Conservation (phyloP, 2,329 filamentous ascomycete genomes). For the Pseudogymnoascus pannorum region DNA sequence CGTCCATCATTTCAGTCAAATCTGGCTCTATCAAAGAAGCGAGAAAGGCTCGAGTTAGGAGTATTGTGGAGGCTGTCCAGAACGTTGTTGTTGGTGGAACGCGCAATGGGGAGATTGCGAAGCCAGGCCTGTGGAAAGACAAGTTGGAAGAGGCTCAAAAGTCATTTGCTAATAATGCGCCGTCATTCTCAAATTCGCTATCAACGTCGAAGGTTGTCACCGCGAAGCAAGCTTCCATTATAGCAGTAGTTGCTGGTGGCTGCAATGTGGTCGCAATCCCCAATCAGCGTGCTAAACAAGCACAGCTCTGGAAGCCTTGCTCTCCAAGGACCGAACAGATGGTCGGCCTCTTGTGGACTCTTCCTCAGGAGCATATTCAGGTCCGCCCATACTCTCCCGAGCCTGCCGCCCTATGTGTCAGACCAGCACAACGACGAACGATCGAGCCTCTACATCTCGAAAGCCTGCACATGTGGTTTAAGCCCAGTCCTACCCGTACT, state of each 20-base stretch:
- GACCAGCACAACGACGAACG: constrained; percentile 20
- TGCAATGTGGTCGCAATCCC: neutral
- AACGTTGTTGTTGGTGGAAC: neutral
- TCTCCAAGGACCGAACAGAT: neutral
- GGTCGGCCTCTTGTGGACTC: constrained; percentile 23
- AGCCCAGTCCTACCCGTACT: constrained; percentile 15
- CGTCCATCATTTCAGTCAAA: neutral
- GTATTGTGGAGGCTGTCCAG: neutral
- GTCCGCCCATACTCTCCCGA: constrained; percentile 13
- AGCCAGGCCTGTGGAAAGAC: neutral
- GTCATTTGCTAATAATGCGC: neutral
- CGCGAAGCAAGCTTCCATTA: neutral
- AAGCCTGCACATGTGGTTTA: constrained; percentile 26
- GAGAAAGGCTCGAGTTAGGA: neutral
- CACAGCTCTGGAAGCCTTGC: neutral
- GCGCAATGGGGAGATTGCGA: neutral
- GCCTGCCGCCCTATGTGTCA: constrained; percentile 24
- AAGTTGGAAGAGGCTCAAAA: constrained; percentile 2
- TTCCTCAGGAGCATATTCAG: constrained; percentile 13
- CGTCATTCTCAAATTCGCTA: neutral
- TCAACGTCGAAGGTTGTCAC: neutral
- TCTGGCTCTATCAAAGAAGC: neutral
- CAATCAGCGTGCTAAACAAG: neutral
- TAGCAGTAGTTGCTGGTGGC: constrained; percentile 1
- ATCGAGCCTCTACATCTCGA: constrained; percentile 16